Evolutionary conservation across 352 stramenopile species (phyloP), one percentile per base, ranked within the genome.

Genomic region (Phytophthora ramorum): DNA sequence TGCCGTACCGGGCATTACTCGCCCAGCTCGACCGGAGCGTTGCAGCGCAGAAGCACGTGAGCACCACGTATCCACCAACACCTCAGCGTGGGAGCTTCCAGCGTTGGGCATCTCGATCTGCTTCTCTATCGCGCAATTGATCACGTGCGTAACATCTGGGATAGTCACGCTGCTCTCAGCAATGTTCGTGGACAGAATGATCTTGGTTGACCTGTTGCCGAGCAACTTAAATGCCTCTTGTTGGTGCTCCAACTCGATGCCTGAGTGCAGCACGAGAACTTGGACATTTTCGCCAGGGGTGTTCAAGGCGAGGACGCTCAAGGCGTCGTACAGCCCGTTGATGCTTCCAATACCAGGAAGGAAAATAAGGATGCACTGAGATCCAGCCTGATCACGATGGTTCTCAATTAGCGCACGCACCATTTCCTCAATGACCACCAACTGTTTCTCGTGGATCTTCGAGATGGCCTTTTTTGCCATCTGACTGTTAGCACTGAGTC

Each of bases 131-230:
- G 84, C 86, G 44, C 80, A 91, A 57, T 95, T 95, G 59, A 96
- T 93, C 26, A 96, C 87, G 49, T 96, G 87, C 5, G 86, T 95
- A 13, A 99, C 94, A 57, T 96, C 89, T 5, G 96, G 95, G 20
- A 99, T 97, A 3, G 97, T 99, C 4, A 99, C 87, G 44, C 92
- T 98, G 52, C 94, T 98, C 68, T 99, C 97, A 4, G 96, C 96
- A 63, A 99, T 97, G 63, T 99, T 99, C 0, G 97, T 99, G 13
- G 93, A 89, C 58, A 98, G 79, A 47, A 99, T 96, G n/a, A 99
- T 91, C 69, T 98, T 98, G 4, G 81, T 89, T 7, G 83, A 81
- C 41, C 61, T 64, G 14, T 75, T 58, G 8, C 62, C 55, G 14
- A 89, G 71, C 28, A 78, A 60, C 22, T 76, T 73, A 35, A 94